Percentiles rank a stretch among this genome's conserved stretches.
Evolutionary conservation across 2,329 filamentous ascomycete species (phyloP).

Genomic region (Colletotrichum somersetense): DNA sequence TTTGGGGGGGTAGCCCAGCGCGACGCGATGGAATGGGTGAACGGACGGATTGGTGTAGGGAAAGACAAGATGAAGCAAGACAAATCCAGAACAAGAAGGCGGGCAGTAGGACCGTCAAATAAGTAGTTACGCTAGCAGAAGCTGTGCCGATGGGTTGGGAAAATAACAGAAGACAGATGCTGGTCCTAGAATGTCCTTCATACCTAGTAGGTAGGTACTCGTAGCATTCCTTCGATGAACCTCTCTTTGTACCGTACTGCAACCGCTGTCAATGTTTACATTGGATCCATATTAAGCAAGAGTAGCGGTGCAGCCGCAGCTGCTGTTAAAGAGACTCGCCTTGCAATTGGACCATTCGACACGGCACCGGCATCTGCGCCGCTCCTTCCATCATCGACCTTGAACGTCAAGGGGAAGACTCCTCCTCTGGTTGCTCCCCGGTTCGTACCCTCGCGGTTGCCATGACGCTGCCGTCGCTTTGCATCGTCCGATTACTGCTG

Average conservation of each 20-base stretch:
- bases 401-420: not conserved
- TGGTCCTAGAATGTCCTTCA: not conserved
- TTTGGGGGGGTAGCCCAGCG: conserved; percentile 12
- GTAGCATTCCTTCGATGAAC: not conserved
- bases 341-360: not conserved
- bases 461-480: conserved; percentile 41
- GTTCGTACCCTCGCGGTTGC: conserved; percentile 38
- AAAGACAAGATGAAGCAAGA: conserved; percentile 30
- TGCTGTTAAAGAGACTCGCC: not conserved
- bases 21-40: not conserved
- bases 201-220: not conserved
- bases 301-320: conserved; percentile 20
- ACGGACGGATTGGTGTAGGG: conserved; percentile 17
- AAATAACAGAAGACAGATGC: not conserved
- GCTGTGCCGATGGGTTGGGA: not conserved
- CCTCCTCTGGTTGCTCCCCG: conserved; percentile 20
- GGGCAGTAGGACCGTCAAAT: not conserved
- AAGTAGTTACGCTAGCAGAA: not conserved
- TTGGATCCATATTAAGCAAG: conserved; percentile 23
- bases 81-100: conserved; percentile 16
- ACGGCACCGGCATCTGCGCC: not conserved
- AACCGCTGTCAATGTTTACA: conserved; percentile 37
- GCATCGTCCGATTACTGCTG: conserved; percentile 30
- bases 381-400: conserved; percentile 27
- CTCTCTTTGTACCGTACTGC: conserved; percentile 34